Percentiles rank a stretch among this genome's conserved stretches.
Conservation (phyloP, 2,329 filamentous ascomycete species). For the Bertia moriformis region DNA sequence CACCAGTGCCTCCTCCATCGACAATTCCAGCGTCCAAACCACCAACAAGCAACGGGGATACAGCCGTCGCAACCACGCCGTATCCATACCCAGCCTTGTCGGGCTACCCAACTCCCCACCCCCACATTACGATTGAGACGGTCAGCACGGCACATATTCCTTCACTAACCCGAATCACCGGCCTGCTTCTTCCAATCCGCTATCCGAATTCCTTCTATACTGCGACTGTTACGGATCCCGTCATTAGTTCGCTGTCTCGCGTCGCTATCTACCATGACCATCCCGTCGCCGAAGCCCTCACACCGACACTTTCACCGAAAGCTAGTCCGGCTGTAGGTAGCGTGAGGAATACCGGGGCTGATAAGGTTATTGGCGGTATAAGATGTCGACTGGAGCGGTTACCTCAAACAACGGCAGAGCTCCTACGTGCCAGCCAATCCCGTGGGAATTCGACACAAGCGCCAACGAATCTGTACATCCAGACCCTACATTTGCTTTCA, state of each 20-base stretch:
- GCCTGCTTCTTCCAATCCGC: slow-evolving; percentile 41
- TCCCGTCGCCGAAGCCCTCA: slow-evolving; percentile 11
- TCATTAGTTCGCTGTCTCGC: slow-evolving; percentile 36
- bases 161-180: slow-evolving; percentile 39
- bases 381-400: slow-evolving; percentile 26
- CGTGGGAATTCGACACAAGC: slow-evolving; percentile 4
- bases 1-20: slow-evolving; percentile 9
- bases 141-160: slow-evolving; percentile 36
- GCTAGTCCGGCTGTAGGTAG: slow-evolving; percentile 6
- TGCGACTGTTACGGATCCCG: slow-evolving; percentile 37
- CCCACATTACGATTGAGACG: slow-evolving; percentile 34
- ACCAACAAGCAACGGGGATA: not conserved
- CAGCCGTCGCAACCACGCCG: slow-evolving; percentile 12
- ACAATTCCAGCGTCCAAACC: slow-evolving; percentile 7
- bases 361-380: slow-evolving; percentile 30
- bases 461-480: slow-evolving; percentile 38
- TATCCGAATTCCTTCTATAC: slow-evolving; percentile 47
- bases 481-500: slow-evolving; percentile 41
- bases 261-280: slow-evolving; percentile 40
- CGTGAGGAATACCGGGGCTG: slow-evolving; percentile 14
- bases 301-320: slow-evolving; percentile 1
- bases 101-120: slow-evolving; percentile 16
- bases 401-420: not conserved
- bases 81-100: slow-evolving; percentile 7
- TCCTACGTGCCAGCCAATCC: slow-evolving; percentile 2